Evolutionary conservation across 805 yeast species (phyloP), one percentile per base, ranked within the genome.

Genomic region (Kurtzmaniella fragi): DNA sequence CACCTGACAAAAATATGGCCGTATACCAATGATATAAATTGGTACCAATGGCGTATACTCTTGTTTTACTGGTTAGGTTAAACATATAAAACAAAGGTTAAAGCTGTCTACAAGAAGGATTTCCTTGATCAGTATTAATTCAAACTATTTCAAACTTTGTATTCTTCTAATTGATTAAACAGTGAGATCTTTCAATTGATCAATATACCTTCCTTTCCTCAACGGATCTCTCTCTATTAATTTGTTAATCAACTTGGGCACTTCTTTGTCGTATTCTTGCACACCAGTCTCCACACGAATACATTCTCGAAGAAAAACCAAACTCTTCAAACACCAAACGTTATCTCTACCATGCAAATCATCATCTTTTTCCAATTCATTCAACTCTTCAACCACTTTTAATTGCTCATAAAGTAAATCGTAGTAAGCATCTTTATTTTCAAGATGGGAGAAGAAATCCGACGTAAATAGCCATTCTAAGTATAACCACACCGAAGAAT

Each of bases 401-500:
- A 78, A 56, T 36, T 84, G 78, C 1, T 59, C 54, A 1, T 61
- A 43, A 9, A 85, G 54, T 1, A 84, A 49, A 0, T 52, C 52
- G 1, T 49, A 23, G 38, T 69, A 69, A 15, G 65, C 60, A 5
- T 32, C 28, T 5, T 25, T 11, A 23, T 40, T 38, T 36, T 61
- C 46, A 8, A 46, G 52, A n/a, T 43, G 40, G 5, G 56, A 52
- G 28, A 77, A 64, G 27, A 74, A 61, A 10, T 56, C 57, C 28
- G 71, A 71, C 5, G 72, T 66, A 6, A 77, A 53, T 16, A 91
- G 66, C 98, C 98, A 93, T 37, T 80, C 75, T 42, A 87, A 70
- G 55, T 90, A 93, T 2, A 84, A 71, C 97, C 98, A 93, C 0
- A 87, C 84, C 0, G 96, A 85, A 32, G 95, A 90, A 54, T 93